Base-by-base conservation (phyloP, 78 protist genomes). In the Dictyostelium intermedium region DNA sequence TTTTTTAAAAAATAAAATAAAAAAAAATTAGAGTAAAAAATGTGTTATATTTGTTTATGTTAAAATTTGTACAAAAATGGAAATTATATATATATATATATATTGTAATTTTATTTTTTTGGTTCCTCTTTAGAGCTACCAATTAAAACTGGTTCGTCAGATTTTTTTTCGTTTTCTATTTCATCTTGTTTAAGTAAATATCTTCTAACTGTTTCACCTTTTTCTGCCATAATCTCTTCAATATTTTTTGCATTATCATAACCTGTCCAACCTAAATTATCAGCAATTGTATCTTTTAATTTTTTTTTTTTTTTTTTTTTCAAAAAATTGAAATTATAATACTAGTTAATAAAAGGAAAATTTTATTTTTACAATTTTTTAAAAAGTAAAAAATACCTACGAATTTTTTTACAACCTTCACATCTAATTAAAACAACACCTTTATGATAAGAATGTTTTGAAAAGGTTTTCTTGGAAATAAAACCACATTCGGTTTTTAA, bases 361-460 rank as follows among this genome's bases (percentile, higher is more conserved):
- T n/a, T n/a, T n/a, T n/a, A n/a, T n/a, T n/a, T n/a, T n/a, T 39
- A 39, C 2, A 39, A 39, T 5, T 39, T 5, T 39, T 39, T 2
- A 39, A 4, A 39, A 69, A 27, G 13, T 8, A 72, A n/a, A 70
- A 32, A 35, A 73, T 85, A 85, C 91, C 30, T 85, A 85, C 92
- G 93, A 66, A 74, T 56, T 35, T 89, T 89, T 37, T 79, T 25
- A 80, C 93, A 89, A 69, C 93, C 93, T 23, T 89, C 93, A 70
- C 93, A 89, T 27, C 27, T 50, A 37, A 89, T 89, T 18, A 89
- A 63, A 41, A 89, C 93, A 3, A 89, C 93, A 69, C 93, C 93
- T 70, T 89, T 89, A 70, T 89, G 93, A 80, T 89, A 89, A n/a
- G 87, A 61, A 18, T 89, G 93, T 47, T 89, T 89, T 43, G 93